Percentiles rank a stretch among this genome's conserved stretches.
Conservation (phyloP, 2,329 filamentous ascomycete species). For the Trichoderma breve region DNA sequence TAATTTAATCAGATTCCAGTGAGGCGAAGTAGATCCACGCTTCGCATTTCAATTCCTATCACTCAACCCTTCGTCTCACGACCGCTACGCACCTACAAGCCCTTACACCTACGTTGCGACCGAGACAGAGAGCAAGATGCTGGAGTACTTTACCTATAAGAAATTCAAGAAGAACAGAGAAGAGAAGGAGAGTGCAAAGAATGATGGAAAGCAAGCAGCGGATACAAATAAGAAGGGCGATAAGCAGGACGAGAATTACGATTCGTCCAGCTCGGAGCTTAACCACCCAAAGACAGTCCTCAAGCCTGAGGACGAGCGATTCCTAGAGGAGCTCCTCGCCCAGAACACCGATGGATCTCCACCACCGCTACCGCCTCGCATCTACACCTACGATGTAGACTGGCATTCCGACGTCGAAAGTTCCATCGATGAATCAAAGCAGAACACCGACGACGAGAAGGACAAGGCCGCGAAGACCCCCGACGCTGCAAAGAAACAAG, state of each 20-base stretch:
- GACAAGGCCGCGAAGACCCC: conserved; percentile 9
- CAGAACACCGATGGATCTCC: conserved; percentile 40
- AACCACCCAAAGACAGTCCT: conserved; percentile 46
- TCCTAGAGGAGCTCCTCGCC: conserved; percentile 55
- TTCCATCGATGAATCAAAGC: conserved; percentile 27
- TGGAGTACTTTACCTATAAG: conserved; percentile 62
- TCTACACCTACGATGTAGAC: conserved; percentile 50
- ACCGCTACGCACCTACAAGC: neutral
- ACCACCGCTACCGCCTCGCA: conserved; percentile 55
- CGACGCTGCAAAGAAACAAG: neutral
- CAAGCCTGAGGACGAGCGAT: conserved; percentile 55
- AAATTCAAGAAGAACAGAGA: conserved; percentile 60
- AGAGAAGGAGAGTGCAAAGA: conserved; percentile 31
- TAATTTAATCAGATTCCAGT: neutral
- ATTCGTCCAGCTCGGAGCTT: conserved; percentile 30
- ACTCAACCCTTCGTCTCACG: neutral
- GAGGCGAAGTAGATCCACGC: neutral
- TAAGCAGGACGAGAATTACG: conserved; percentile 21
- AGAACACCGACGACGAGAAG: conserved; percentile 20
- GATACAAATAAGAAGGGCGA: neutral
- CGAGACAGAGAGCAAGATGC: conserved; percentile 42
- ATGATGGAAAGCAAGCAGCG: conserved; percentile 10
- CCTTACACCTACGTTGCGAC: neutral
- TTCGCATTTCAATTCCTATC: neutral
- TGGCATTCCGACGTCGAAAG: conserved; percentile 41